Percentiles rank a stretch among this genome's conserved stretches.
Evolutionary conservation across 257 asterid species (phyloP).

Genomic region (Datura wrightii): DNA sequence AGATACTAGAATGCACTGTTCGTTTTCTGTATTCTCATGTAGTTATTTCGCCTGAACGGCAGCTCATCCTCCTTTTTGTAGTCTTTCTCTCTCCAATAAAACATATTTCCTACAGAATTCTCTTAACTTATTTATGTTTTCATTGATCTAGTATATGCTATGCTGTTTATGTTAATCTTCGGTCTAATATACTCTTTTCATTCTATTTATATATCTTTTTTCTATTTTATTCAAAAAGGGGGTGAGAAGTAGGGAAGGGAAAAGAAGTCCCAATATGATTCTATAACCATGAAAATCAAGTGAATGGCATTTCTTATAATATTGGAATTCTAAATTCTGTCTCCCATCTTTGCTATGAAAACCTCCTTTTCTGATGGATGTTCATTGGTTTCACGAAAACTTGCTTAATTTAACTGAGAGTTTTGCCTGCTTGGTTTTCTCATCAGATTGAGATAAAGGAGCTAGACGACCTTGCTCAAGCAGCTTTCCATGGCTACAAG

Average conservation of each 20-base stretch:
- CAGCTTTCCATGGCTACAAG: constrained; percentile 98
- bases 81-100: neutral
- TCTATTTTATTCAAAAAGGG: too few species aligned
- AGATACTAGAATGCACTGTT: constrained; percentile 8
- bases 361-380: constrained; percentile 2
- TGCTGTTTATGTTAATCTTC: neutral
- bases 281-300: too few species aligned
- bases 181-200: neutral
- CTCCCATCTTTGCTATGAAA: constrained; percentile 7
- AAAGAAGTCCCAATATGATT: too few species aligned
- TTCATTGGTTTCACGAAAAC: constrained; percentile 1
- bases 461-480: constrained; percentile 92
- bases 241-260: too few species aligned
- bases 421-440: constrained; percentile 33
- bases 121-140: neutral
- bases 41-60: neutral
- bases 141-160: neutral
- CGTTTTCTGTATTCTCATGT: neutral
- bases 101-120: neutral
- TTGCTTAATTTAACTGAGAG: constrained; percentile 24
- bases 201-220: neutral
- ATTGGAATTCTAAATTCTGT: neutral
- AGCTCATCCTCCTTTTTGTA: constrained; percentile 15
- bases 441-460: constrained; percentile 93
- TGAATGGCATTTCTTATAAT: neutral